Percentiles rank a stretch among this genome's conserved stretches.
Evolutionary conservation across 148 eudicot genomes (phyloP).

Genomic region (Pharnaceum exiguum): DNA sequence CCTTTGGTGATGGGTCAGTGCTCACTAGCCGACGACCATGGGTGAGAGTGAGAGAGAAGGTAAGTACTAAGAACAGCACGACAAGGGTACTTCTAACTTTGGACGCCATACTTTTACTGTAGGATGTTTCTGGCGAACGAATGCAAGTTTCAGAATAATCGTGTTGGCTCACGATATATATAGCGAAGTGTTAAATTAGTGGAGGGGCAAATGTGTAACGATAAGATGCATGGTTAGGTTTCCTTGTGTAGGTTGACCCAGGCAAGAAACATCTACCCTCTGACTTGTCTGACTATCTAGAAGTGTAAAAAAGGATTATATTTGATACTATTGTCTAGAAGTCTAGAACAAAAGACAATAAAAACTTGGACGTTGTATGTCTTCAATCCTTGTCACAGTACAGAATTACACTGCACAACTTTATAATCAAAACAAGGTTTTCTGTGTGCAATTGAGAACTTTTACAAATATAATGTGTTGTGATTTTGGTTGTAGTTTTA

Average conservation of each 20-base stretch:
- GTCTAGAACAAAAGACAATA: constrained; percentile 1
- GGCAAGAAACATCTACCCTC: constrained; percentile 5
- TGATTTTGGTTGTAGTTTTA: background rate
- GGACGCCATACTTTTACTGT: background rate
- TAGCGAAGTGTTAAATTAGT: background rate
- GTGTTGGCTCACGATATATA: background rate
- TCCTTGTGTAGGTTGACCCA: background rate
- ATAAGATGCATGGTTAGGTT: constrained; percentile 8
- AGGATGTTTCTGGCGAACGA: background rate
- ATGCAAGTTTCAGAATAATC: background rate
- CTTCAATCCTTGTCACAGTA: too few relatives aligned
- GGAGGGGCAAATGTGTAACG: constrained; percentile 2
- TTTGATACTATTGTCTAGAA: too few relatives aligned
- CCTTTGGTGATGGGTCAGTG: background rate
- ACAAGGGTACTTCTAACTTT: constrained; percentile 10
- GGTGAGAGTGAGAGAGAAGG: background rate
- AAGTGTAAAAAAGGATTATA: background rate
- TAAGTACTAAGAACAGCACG: constrained; percentile 2
- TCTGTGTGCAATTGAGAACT: too few relatives aligned
- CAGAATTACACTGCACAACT: too few relatives aligned
- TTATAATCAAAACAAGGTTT: too few relatives aligned
- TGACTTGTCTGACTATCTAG: constrained; percentile 19
- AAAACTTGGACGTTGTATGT: too few relatives aligned
- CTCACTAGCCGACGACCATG: background rate
- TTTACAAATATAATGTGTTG: too few relatives aligned